A percentile compares a stretch with the other conserved stretches of the same genome.
phyloP scores from a whole-genome alignment of 257 asterid genomes.

The Anisodus acutangulus region DNA sequence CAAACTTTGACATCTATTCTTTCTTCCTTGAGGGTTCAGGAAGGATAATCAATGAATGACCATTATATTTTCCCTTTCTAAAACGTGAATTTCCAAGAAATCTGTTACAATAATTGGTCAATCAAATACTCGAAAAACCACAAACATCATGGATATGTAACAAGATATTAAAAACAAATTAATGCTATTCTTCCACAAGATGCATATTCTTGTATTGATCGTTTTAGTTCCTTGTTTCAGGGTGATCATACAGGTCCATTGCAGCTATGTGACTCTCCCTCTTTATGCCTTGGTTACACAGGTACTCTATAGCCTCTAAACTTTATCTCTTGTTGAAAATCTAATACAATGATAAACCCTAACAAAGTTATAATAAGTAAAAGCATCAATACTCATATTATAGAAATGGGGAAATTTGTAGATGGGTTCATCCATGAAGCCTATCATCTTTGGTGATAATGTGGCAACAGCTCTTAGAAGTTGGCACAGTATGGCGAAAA shows the following conservation, averaged over 20 bases:
- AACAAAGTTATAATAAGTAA: neutral
- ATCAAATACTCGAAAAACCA: neutral
- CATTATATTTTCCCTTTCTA: neutral
- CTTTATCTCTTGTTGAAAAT: neutral
- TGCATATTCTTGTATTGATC: neutral
- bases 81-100: neutral
- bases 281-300: constrained; percentile 36
- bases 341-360: neutral
- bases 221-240: constrained; percentile 12
- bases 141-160: neutral
- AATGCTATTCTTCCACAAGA: neutral
- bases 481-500: constrained; percentile 29
- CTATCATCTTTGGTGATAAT: constrained; percentile 31
- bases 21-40: too few species aligned
- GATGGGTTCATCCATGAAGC: constrained; percentile 38
- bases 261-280: constrained; percentile 38
- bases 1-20: neutral
- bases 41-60: neutral
- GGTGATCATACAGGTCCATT: constrained; percentile 29
- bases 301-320: neutral
- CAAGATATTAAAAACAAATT: too few species aligned
- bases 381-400: neutral
- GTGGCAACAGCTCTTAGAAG: constrained; percentile 30
- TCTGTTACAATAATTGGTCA: neutral
- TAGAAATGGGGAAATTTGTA: neutral